phyloP scores from a whole-genome alignment of 2,329 filamentous ascomycete genomes.

The Fusarium citri region DNA sequence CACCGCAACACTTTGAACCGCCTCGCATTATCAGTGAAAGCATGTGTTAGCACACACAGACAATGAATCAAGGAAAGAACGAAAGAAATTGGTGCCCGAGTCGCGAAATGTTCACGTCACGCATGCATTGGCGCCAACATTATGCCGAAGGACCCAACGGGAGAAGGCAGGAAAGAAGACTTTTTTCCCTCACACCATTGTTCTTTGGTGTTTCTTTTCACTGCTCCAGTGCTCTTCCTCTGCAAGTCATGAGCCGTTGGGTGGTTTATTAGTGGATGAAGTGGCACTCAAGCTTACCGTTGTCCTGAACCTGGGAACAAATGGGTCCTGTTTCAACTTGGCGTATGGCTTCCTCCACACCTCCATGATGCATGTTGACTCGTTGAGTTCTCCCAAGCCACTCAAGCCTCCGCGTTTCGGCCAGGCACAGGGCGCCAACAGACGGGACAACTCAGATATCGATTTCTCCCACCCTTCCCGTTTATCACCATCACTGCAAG shows the following conservation, averaged over 20 bases:
- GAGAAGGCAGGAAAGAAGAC: slow-evolving; percentile 31
- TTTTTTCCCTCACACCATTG: slow-evolving; percentile 34
- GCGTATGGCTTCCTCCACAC: slow-evolving; percentile 34
- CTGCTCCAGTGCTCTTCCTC: slow-evolving; percentile 4
- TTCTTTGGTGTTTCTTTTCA: slow-evolving; percentile 20
- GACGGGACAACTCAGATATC: slow-evolving; percentile 31
- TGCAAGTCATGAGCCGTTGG: slow-evolving; percentile 35
- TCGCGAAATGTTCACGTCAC: slow-evolving; percentile 31
- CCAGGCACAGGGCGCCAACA: slow-evolving; percentile 30
- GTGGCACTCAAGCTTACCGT: slow-evolving; percentile 29
- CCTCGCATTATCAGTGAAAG: slow-evolving; percentile 11
- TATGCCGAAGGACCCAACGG: slow-evolving; percentile 23
- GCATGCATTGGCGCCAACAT: slow-evolving; percentile 38
- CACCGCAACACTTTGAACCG: slow-evolving; percentile 27
- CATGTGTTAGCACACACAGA: slow-evolving; percentile 3
- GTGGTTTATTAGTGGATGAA: slow-evolving; percentile 22
- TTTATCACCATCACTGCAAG: slow-evolving; percentile 19
- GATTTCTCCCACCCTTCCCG: slow-evolving; percentile 15
- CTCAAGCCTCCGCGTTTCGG: slow-evolving; percentile 37
- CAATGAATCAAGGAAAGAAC: slow-evolving; percentile 6
- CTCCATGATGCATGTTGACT: slow-evolving; percentile 31
- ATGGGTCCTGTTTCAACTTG: slow-evolving; percentile 40
- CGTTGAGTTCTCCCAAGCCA: slow-evolving; percentile 27
- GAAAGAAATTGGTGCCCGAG: slow-evolving; percentile 7
- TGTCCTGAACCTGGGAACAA: slow-evolving; percentile 31